These are phyloP conservation scores for Rugonectria rugulosa DNA, from an alignment of 2,329 filamentous ascomycete genomes.

Conservation along the genomic window DNA sequence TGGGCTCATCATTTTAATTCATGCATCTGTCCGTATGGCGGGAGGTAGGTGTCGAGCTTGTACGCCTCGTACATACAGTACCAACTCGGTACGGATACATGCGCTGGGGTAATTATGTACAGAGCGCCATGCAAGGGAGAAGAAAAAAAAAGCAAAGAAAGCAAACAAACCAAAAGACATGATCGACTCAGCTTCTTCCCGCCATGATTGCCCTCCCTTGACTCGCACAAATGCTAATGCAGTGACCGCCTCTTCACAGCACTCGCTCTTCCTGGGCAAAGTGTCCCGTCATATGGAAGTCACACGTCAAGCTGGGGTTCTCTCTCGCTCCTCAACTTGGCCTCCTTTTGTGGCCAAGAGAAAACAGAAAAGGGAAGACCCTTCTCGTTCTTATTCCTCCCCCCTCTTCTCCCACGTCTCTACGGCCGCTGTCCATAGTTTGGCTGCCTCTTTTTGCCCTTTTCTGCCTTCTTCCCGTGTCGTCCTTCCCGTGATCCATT, in stretches of 20 bases:
- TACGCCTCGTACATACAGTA: too few species aligned
- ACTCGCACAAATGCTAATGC: background rate
- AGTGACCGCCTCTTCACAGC: slow-evolving; percentile 9
- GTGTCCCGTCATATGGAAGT: slow-evolving; percentile 7
- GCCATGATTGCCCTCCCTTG: background rate
- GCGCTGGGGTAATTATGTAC: too few species aligned
- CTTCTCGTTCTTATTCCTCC: slow-evolving; percentile 1
- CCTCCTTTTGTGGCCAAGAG: too few species aligned
- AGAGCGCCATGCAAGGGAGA: too few species aligned
- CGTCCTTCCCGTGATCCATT: slow-evolving; percentile 2
- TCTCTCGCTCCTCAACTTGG: background rate
- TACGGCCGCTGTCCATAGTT: slow-evolving; percentile 1
- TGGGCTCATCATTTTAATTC: too few species aligned
- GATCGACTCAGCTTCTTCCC: too few species aligned
- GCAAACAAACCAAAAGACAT: too few species aligned
- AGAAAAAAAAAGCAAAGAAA: background rate
- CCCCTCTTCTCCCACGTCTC: too few species aligned
- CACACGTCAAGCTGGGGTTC: background rate
- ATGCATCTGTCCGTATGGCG: too few species aligned
- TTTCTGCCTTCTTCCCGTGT: background rate
- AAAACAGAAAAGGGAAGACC: too few species aligned
- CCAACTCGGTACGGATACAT: too few species aligned
- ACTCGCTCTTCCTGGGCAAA: background rate
- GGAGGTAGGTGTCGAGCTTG: too few species aligned
- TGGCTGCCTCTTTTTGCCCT: background rate